A percentile compares a stretch with the other conserved stretches of the same genome.
phyloP scores from a whole-genome alignment of 2,329 filamentous ascomycete genomes.

The Claviceps sp. region DNA sequence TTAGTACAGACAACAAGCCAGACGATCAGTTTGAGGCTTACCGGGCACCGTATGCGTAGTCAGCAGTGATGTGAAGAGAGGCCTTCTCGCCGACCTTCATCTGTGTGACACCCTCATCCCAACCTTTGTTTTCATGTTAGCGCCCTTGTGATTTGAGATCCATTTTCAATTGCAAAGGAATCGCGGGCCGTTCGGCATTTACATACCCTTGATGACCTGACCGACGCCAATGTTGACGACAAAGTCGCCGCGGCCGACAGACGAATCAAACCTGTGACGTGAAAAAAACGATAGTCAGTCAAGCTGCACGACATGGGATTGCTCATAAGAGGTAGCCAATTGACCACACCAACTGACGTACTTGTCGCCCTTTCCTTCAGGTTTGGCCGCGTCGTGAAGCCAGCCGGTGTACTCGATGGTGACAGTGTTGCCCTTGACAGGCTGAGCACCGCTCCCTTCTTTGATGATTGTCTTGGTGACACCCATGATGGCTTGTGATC shows the following conservation, averaged over 20 bases:
- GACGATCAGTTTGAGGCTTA: slow-evolving; percentile 31
- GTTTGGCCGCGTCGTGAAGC: slow-evolving; percentile 53
- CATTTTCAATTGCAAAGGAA: background rate
- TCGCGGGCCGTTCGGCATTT: background rate
- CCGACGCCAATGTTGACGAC: slow-evolving; percentile 67
- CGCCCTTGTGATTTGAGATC: background rate
- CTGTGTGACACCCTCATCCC: slow-evolving; percentile 70
- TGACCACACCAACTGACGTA: slow-evolving; percentile 29
- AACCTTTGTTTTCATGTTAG: slow-evolving; percentile 36
- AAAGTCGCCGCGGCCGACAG: slow-evolving; percentile 65
- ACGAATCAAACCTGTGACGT: slow-evolving; percentile 69
- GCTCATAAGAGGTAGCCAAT: background rate
- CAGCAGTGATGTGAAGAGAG: slow-evolving; percentile 59
- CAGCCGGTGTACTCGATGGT: slow-evolving; percentile 86
- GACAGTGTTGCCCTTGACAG: slow-evolving; percentile 57
- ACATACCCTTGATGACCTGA: slow-evolving; percentile 69
- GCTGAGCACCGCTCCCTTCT: slow-evolving; percentile 49
- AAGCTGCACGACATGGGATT: no score
- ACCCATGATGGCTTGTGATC: slow-evolving; percentile 42
- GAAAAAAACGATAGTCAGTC: background rate
- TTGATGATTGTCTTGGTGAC: slow-evolving; percentile 55
- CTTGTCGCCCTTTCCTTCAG: slow-evolving; percentile 56
- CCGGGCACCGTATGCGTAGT: slow-evolving; percentile 10
- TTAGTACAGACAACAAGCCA: background rate
- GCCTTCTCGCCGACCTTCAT: slow-evolving; percentile 92